Evolutionary conservation across 495 filamentous ascomycete genomes (phyloP).

Genomic region (Neurospora sp.): DNA sequence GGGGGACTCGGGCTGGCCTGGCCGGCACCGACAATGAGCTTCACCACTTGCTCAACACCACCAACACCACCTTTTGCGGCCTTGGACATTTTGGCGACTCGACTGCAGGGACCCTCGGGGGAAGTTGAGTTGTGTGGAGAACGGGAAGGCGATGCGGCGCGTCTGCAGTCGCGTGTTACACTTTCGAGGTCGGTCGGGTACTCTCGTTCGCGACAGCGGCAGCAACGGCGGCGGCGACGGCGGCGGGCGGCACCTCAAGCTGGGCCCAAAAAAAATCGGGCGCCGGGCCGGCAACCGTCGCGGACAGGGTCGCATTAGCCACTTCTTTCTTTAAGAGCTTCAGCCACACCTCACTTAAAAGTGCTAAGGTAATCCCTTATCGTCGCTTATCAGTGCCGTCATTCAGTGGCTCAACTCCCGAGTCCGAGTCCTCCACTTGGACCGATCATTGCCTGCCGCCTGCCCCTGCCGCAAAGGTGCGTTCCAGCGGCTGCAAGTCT

Average conservation of each 20-base stretch:
- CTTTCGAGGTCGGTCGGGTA: neutral
- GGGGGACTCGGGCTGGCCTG: conserved; percentile 94
- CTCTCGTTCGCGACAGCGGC: neutral
- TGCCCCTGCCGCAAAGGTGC: neutral
- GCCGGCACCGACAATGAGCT: conserved; percentile 96
- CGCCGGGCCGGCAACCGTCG: neutral
- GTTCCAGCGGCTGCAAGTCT: neutral
- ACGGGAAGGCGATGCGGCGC: neutral
- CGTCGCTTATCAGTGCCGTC: neutral
- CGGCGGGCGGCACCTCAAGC: neutral
- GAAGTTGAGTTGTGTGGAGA: neutral
- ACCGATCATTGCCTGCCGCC: neutral
- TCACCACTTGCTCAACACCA: conserved; percentile 71
- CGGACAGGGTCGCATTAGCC: neutral
- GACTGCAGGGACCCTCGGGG: neutral
- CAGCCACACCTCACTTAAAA: neutral
- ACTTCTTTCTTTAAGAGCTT: neutral
- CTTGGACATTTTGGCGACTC: conserved; percentile 59
- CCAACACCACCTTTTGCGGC: conserved; percentile 50
- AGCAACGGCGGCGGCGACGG: neutral
- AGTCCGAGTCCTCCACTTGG: neutral
- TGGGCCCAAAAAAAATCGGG: neutral
- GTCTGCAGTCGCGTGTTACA: neutral
- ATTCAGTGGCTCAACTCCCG: neutral
- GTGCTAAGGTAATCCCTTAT: neutral